Percentiles rank a stretch among this genome's conserved stretches.
These are phyloP conservation scores for Tetrapisispora namnaoensis DNA, from an alignment of 805 yeast species.

Conservation along the genomic window DNA sequence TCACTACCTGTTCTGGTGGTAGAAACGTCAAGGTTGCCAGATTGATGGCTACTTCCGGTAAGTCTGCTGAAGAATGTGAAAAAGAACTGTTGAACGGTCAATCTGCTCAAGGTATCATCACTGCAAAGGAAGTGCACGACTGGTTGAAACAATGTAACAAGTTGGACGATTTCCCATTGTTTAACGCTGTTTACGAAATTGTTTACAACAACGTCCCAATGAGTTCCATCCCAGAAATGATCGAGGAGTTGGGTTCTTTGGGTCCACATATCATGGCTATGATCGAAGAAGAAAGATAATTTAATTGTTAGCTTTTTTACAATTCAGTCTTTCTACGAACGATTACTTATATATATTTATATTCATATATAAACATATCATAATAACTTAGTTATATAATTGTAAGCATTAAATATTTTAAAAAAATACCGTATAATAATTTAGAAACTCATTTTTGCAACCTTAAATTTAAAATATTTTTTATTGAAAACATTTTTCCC, in stretches of 20 bases:
- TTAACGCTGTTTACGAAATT: constrained; percentile 64
- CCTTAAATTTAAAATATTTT: too few species aligned
- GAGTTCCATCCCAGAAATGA: constrained; percentile 61
- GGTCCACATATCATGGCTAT: constrained; percentile 2
- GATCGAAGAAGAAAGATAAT: not conserved
- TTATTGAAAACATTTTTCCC: too few species aligned
- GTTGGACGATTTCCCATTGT: constrained; percentile 61
- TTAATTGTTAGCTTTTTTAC: too few species aligned
- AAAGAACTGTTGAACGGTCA: constrained; percentile 84
- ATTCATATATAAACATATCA: not conserved
- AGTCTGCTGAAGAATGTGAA: constrained; percentile 73
- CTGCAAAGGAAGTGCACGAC: constrained; percentile 85
- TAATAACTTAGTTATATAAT: too few species aligned
- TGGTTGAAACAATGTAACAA: constrained; percentile 44
- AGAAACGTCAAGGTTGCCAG: constrained; percentile 89
- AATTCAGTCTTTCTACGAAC: too few species aligned
- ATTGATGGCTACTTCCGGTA: constrained; percentile 72
- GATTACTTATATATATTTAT: too few species aligned
- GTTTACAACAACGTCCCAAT: constrained; percentile 67
- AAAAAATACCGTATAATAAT: too few species aligned
- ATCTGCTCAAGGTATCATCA: constrained; percentile 91
- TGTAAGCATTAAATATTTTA: not conserved
- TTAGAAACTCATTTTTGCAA: too few species aligned
- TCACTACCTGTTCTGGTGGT: constrained; percentile 97
- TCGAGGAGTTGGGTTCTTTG: constrained; percentile 36